phyloP scores from a whole-genome alignment of 345 rosid genomes.

The Citrus hindsii region DNA sequence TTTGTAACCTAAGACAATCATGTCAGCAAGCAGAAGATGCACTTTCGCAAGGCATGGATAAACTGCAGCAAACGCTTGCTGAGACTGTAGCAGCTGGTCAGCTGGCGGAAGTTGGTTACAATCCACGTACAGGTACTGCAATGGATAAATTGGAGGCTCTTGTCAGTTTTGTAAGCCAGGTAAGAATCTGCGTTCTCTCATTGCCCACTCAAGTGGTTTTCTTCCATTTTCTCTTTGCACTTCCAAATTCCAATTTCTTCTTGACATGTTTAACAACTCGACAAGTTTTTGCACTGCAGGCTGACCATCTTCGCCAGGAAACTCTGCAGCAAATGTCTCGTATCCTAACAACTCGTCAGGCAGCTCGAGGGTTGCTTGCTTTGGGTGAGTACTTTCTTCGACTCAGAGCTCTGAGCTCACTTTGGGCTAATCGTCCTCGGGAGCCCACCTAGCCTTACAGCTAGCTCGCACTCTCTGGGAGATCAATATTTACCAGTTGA shows the following conservation, averaged over 20 bases:
- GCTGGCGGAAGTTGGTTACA: constrained; percentile 49
- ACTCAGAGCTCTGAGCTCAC: constrained; percentile 60
- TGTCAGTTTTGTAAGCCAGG: constrained; percentile 85
- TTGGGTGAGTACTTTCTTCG: constrained; percentile 84
- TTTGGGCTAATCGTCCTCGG: constrained; percentile 56
- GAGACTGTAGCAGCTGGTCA: constrained; percentile 63
- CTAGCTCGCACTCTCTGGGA: constrained; percentile 4
- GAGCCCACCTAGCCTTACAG: constrained; percentile 44
- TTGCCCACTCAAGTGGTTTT: background rate
- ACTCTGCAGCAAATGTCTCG: constrained; percentile 78
- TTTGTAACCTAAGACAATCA: constrained; percentile 47
- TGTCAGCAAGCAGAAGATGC: constrained; percentile 99
- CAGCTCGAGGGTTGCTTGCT: constrained; percentile 78
- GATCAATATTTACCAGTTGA: background rate
- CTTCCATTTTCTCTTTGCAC: background rate
- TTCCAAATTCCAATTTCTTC: constrained; percentile 1
- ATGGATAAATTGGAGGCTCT: constrained; percentile 72
- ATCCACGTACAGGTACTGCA: constrained; percentile 58
- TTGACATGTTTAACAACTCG: background rate
- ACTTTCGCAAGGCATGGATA: constrained; percentile 89
- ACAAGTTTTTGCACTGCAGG: constrained; percentile 35
- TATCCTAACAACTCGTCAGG: constrained; percentile 70
- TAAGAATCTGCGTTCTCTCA: constrained; percentile 18
- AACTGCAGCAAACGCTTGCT: constrained; percentile 66
- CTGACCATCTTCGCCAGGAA: constrained; percentile 85